Base-by-base conservation (phyloP, 805 yeast species). In the Nakazawaea holstii region DNA sequence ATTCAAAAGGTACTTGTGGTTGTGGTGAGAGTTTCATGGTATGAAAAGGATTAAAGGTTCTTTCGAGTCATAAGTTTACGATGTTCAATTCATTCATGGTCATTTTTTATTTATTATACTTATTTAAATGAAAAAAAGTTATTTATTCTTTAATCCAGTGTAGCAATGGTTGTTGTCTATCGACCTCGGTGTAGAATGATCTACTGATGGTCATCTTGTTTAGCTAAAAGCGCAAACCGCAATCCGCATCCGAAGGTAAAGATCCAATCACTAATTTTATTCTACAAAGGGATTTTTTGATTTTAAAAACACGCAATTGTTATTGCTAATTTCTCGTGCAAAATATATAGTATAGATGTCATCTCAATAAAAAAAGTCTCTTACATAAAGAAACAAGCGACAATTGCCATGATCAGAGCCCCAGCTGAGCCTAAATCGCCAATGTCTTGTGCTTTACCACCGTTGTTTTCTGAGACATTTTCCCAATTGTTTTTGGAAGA, bases 1-100 rank as follows among this genome's bases (percentile, higher is more conserved):
- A 94, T 68, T 86, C 96, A 35, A 94, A 92, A 70, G 99, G 98
- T 30, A 87, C 96, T 43, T 94, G 99, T 68, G 99, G 99, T 10
- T 94, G 99, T 66, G 99, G 99, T 46, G 99, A 94, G 70, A 88
- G 97, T 5, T 94, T 94, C 65, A 94, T 91, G 97, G 97, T 92
- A 2, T 46, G 27, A 44, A 20, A 20, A 20, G 24, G 24, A 3
- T 3, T 20, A 20, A 20, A 20, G 24, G 5, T 3, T 20, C 17
- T 14, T 4, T 36, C 20, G 6, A n/a, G 6, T 32, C 14, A 14
- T 14, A 32, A 3, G 35, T 14, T n/a, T 32, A 13, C 5, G 35
- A 32, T 14, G 6, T 30, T 30, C 32, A 30, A 33, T 14, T 33
- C 9, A n/a, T 33, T 13, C 36, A 33, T 33, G n/a, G 32, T 13